Evolutionary conservation across 2,329 filamentous ascomycete genomes (phyloP).

Genomic region (Tolypocladium nubicola): DNA sequence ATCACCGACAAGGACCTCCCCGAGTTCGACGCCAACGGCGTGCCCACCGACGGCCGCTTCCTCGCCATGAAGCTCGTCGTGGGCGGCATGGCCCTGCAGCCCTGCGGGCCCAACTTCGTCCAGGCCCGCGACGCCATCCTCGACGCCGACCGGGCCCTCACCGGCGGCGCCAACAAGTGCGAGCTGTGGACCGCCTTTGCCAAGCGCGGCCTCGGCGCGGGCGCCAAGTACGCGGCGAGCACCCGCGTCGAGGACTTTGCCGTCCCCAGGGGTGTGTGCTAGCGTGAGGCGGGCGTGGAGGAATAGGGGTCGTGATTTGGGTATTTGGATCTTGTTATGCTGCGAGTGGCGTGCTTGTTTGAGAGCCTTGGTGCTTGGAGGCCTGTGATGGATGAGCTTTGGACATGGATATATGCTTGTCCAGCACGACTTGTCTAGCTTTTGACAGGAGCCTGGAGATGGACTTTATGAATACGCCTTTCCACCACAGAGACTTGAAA

Average conservation of each 20-base stretch:
- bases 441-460: too few relatives aligned
- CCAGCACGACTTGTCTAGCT: too few relatives aligned
- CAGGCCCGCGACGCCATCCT: constrained; percentile 43
- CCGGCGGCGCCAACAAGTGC: constrained; percentile 38
- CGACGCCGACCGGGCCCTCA: constrained; percentile 42
- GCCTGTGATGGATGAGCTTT: too few relatives aligned
- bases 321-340: too few relatives aligned
- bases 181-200: constrained; percentile 45
- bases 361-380: too few relatives aligned
- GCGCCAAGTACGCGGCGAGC: constrained; percentile 13
- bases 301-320: background rate
- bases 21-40: constrained; percentile 26
- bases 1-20: constrained; percentile 33
- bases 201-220: constrained; percentile 41
- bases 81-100: constrained; percentile 42
- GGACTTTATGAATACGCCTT: too few relatives aligned
- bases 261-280: constrained; percentile 14
- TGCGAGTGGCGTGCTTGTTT: too few relatives aligned
- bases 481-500: too few relatives aligned
- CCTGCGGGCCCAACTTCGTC: constrained; percentile 44
- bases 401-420: too few relatives aligned
- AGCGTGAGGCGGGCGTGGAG: background rate
- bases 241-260: constrained; percentile 20
- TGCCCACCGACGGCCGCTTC: constrained; percentile 42
- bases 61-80: constrained; percentile 41